These are phyloP conservation scores for Saccharomycopsis microspora DNA, from an alignment of 805 yeast genomes.

Conservation along the genomic window DNA sequence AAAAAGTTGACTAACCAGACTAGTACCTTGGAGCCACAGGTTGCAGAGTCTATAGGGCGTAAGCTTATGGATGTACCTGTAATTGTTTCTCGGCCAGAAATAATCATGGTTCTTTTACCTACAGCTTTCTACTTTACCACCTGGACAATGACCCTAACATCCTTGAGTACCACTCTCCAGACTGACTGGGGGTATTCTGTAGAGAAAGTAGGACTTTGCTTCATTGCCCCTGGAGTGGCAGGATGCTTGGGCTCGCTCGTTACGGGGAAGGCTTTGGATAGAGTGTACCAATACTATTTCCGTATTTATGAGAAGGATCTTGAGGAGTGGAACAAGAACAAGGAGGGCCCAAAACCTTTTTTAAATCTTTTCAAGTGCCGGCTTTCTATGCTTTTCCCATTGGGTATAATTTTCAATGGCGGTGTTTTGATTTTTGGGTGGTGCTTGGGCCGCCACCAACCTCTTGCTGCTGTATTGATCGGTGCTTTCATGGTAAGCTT, in stretches of 20 bases:
- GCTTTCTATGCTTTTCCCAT: slow-evolving; percentile 2
- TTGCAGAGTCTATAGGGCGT: not conserved
- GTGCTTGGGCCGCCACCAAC: slow-evolving; percentile 42
- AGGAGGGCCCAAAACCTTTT: slow-evolving; percentile 15
- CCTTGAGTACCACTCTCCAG: slow-evolving; percentile 47
- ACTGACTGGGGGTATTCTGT: slow-evolving; percentile 38
- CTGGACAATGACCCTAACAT: slow-evolving; percentile 61
- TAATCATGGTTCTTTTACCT: slow-evolving; percentile 4
- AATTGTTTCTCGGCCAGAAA: slow-evolving; percentile 3
- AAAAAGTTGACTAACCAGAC: slow-evolving; percentile 24
- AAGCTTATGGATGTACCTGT: slow-evolving; percentile 4
- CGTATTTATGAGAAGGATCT: not conserved
- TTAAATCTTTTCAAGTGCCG: slow-evolving; percentile 1
- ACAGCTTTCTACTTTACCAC: slow-evolving; percentile 32
- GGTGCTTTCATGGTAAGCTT: slow-evolving; percentile 44
- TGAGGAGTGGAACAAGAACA: not conserved
- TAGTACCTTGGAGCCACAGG: slow-evolving; percentile 16
- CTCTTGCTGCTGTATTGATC: slow-evolving; percentile 45
- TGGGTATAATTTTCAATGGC: slow-evolving; percentile 16
- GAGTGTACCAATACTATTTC: slow-evolving; percentile 38
- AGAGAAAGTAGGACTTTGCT: slow-evolving; percentile 58
- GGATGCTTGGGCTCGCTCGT: slow-evolving; percentile 48
- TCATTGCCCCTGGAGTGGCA: slow-evolving; percentile 62
- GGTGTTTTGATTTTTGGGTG: slow-evolving; percentile 50
- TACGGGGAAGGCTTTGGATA: slow-evolving; percentile 44